Percentiles rank a stretch among this genome's conserved stretches.
These are phyloP conservation scores for Pseudevernia furfuracea DNA, from an alignment of 495 filamentous ascomycete species.

Conservation along the genomic window DNA sequence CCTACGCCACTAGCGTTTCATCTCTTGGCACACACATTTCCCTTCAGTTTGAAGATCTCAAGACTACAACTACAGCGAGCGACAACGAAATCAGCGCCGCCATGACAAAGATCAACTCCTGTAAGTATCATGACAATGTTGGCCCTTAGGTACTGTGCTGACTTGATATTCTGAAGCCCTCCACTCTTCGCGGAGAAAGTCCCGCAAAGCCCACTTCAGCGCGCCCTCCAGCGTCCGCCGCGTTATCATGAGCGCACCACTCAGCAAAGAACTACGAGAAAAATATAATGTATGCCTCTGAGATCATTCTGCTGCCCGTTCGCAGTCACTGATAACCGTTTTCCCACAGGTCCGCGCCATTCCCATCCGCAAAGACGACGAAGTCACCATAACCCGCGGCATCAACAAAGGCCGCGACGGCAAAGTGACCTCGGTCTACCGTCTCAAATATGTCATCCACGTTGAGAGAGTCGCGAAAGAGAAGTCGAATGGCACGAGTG, in stretches of 20 bases:
- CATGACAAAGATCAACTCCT: constrained; percentile 29
- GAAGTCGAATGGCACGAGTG: constrained; percentile 87
- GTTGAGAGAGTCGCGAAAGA: constrained; percentile 87
- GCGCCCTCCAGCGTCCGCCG: constrained; percentile 88
- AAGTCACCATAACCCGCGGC: constrained; percentile 82
- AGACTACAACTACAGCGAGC: constrained; percentile 4
- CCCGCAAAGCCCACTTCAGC: constrained; percentile 91
- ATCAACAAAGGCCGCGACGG: constrained; percentile 83
- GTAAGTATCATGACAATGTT: constrained; percentile 11
- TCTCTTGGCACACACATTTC: constrained; percentile 24
- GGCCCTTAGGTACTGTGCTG: background rate
- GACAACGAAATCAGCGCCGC: constrained; percentile 13
- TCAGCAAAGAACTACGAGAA: constrained; percentile 90
- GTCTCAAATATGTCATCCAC: constrained; percentile 92
- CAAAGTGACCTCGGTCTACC: constrained; percentile 91
- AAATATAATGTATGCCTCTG: constrained; percentile 75
- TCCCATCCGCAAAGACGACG: constrained; percentile 96
- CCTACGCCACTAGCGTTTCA: constrained; percentile 8
- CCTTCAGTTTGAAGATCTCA: background rate
- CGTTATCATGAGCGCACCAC: constrained; percentile 85
- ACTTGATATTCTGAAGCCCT: constrained; percentile 41
- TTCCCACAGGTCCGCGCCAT: constrained; percentile 76
- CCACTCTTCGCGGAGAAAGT: constrained; percentile 88
- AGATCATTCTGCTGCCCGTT: background rate
- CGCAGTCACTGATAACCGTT: background rate